Evolutionary conservation across 495 filamentous ascomycete species (phyloP), one percentile per base, ranked within the genome.

Genomic region (Barbatosphaeria neglecta): DNA sequence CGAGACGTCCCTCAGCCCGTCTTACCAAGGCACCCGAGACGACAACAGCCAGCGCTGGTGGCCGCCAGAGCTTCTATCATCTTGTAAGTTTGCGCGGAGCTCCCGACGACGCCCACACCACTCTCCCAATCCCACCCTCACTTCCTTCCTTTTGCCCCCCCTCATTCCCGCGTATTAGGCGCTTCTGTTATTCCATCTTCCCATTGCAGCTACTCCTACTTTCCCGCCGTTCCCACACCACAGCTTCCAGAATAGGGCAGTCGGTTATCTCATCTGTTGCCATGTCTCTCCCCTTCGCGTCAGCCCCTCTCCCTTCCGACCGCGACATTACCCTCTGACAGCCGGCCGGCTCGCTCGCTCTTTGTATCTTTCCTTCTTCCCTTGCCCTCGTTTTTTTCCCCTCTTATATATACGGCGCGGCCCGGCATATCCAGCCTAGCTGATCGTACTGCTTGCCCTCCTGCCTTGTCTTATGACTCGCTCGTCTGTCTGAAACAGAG

Each of bases 311-410:
- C 42, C 46, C 42, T 52, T 49, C 44, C 52, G 45, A 47, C 28
- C 22, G 51, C 55, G 48, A 59, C 50, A 58, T 40, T 52, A 55
- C 45, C 33, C 31, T 47, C 37, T 37, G 37, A 49, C 22, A 16
- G 28, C 28, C 27, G 25, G 42, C 15, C 22, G 22, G 16, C 9
- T 42, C 41, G 22, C 19, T 24, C 7, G 28, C 49, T 35, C 31
- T 43, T 40, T 15, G 10, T 25, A n/a, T 22, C 35, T 22, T 41
- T 43, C 41, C 4, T 33, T 33, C 24, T 39, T 44, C 42, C 22
- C 37, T 38, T 22, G 19, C 22, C 22, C 25, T 35, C n/a, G 22
- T 22, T 15, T 44, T 44, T 22, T 15, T 44, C 41, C 22, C 44
- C 31, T 35, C 27, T 31, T 40, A 13, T 24, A 43, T 41, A 27